Conservation (phyloP, 202 grass and related monocot genomes). For the Sporobolus alterniflorus region DNA sequence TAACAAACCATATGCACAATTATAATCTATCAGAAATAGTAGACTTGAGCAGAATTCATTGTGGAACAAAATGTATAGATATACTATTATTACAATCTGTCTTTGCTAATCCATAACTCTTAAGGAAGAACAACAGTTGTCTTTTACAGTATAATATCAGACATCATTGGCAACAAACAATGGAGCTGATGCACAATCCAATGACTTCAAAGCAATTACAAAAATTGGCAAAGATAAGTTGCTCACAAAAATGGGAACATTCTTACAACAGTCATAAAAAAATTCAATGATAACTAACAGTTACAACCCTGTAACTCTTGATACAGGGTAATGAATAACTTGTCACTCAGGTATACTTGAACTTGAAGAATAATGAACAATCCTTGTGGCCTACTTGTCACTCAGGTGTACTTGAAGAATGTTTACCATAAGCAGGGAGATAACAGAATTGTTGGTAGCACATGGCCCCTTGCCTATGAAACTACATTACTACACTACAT, state of each 20-base stretch:
- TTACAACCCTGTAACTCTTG: slow-evolving; percentile 38
- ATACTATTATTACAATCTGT: no score
- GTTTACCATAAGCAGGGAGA: background rate
- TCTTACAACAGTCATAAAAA: slow-evolving; percentile 12
- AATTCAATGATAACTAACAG: background rate
- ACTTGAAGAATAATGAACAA: background rate
- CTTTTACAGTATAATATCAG: background rate
- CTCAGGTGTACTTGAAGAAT: background rate
- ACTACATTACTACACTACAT: slow-evolving; percentile 23
- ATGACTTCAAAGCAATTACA: slow-evolving; percentile 1
- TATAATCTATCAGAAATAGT: no score
- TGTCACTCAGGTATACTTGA: background rate
- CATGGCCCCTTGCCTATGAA: background rate
- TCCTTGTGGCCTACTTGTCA: background rate
- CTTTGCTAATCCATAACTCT: no score
- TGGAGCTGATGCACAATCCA: background rate
- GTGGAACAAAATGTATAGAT: no score
- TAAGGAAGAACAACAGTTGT: no score
- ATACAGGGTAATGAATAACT: slow-evolving; percentile 38
- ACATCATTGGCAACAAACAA: slow-evolving; percentile 10
- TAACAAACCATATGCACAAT: no score
- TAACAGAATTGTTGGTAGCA: slow-evolving; percentile 17
- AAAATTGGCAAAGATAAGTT: background rate
- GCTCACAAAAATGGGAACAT: slow-evolving; percentile 11
- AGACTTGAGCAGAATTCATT: no score